phyloP scores from a whole-genome alignment of 2,329 filamentous ascomycete species.

The Aspergillus fischeri region DNA sequence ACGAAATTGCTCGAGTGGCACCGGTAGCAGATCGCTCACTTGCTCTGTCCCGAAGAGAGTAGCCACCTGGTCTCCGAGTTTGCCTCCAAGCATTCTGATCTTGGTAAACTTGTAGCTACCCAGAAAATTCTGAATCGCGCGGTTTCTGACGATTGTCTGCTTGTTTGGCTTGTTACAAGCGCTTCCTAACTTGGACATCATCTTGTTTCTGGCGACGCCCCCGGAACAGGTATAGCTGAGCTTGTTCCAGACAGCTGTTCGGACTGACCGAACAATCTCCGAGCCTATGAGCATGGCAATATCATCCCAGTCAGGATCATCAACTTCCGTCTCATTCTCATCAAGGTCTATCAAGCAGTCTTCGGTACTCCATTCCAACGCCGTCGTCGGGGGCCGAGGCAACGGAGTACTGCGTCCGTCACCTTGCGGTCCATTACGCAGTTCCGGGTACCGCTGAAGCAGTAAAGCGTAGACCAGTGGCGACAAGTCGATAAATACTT shows the following conservation, averaged over 20 bases:
- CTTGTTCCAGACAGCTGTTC: conserved; percentile 62
- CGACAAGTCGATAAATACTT: conserved; percentile 90
- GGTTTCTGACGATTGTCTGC: conserved; percentile 88
- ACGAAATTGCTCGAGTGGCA: conserved; percentile 72
- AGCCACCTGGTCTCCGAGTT: conserved; percentile 82
- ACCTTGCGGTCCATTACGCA: conserved; percentile 56
- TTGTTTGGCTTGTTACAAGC: conserved; percentile 89
- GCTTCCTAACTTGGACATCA: conserved; percentile 90
- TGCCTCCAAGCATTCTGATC: conserved; percentile 91
- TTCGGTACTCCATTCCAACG: conserved; percentile 70
- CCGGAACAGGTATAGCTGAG: conserved; percentile 89
- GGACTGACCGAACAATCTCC: conserved; percentile 77
- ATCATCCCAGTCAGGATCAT: conserved; percentile 95
- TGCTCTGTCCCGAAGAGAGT: conserved; percentile 76
- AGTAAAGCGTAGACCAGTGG: conserved; percentile 74
- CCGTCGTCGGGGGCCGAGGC: conserved; percentile 67
- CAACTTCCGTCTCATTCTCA: conserved; percentile 64
- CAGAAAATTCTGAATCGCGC: conserved; percentile 75
- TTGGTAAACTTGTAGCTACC: conserved; percentile 88
- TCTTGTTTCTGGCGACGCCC: conserved; percentile 86
- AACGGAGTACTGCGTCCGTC: conserved; percentile 55
- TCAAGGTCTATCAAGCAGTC: conserved; percentile 81
- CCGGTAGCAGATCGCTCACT: conserved; percentile 68
- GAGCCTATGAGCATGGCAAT: conserved; percentile 80
- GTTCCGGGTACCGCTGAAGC: conserved; percentile 70